Evolutionary conservation across 2,329 filamentous ascomycete species (phyloP), one percentile per base, ranked within the genome.

Genomic region (Aspergillus niger): DNA sequence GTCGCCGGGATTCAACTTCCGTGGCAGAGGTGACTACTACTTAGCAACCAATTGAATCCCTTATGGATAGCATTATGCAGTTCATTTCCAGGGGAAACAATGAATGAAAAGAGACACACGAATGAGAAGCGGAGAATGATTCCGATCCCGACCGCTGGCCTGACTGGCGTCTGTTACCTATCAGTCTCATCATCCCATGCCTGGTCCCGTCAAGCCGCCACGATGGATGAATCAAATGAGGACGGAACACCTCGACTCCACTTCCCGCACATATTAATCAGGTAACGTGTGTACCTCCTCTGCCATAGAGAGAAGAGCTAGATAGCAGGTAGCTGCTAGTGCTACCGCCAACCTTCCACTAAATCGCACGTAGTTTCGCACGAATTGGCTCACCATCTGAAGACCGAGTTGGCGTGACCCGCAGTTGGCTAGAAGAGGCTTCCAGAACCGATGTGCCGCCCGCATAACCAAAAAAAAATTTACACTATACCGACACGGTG

Each of bases 261-360:
- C 58, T 60, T 60, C 58, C 58, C 58, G 58, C 58, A 38, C 26
- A 55, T 32, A 55, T 30, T 41, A n/a, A 55, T 32, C 28, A 44
- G 50, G 30, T 53, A 53, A 53, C 30, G 53, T 44, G 53, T 47
- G 53, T 47, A 36, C 39, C 8, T 26, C 30, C 7, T 38, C 20
- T 15, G 17, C 50, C 24, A 38, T 11, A 36, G 30, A 53, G 50
- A 36, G 15, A 17, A 39, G 13, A 28, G 30, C 50, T 54, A 54
- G 36, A 49, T 30, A 17, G 10, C 20, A 49, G 44, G 15, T 30
- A 30, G 26, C 38, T 44, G 15, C 41, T 36, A 36, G 32, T 11
- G 11, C 5, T 36, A 36, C 32, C 32, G 32, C 32, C 32, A 36
- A 36, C 32, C 32, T 36, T n/a, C 26, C 47, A 50, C 24, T 50